Evolutionary conservation across 1,284 basidiomycete genomes (phyloP).

Genomic region (Meira nashicola): DNA sequence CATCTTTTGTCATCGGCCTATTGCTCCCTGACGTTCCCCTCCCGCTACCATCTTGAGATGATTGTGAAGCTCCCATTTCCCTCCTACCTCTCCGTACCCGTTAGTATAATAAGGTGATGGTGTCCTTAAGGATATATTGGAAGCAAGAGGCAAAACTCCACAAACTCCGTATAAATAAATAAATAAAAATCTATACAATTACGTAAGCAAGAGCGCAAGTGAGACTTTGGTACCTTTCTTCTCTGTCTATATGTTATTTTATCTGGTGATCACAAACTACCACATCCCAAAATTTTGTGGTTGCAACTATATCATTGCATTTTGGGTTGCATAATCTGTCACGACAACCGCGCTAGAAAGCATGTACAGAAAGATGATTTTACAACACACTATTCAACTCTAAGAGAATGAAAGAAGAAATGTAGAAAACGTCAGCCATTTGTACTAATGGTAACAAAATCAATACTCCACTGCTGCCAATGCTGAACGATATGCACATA

Average conservation of each 20-base stretch:
- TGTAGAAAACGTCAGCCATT: background rate
- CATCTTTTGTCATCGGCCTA: constrained; percentile 7
- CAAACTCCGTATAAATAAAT: too few relatives aligned
- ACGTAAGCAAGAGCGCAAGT: too few relatives aligned
- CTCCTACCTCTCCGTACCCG: background rate
- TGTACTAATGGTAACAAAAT: background rate
- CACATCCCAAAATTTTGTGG: too few relatives aligned
- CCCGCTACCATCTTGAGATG: background rate
- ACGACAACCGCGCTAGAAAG: background rate
- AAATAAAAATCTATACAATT: too few relatives aligned
- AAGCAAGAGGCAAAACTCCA: too few relatives aligned
- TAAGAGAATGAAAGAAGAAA: background rate
- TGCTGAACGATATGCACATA: background rate
- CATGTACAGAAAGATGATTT: background rate
- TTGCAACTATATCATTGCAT: too few relatives aligned
- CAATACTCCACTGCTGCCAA: background rate
- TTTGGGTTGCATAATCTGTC: background rate
- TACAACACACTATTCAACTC: background rate
- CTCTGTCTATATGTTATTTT: too few relatives aligned
- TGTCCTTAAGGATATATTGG: too few relatives aligned
- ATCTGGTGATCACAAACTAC: too few relatives aligned
- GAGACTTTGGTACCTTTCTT: too few relatives aligned
- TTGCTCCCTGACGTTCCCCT: background rate
- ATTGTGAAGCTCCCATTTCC: constrained; percentile 8
- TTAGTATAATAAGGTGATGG: too few relatives aligned